A percentile compares a stretch with the other conserved stretches of the same genome.
phyloP scores from a whole-genome alignment of 129 eudicot genomes.

The Gnaphalium uliginosum region DNA sequence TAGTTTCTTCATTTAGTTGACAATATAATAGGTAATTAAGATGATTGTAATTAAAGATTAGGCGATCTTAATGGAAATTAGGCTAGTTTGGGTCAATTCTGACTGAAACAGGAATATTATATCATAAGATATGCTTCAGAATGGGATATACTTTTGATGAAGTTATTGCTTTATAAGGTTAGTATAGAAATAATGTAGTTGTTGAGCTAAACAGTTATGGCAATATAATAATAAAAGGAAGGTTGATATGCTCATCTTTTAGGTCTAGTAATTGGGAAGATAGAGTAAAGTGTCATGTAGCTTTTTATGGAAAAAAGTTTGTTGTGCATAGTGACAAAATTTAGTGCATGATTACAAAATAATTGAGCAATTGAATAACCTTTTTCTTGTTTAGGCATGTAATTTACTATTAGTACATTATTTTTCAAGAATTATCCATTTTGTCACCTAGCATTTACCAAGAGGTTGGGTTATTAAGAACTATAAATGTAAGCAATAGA shows the following conservation, averaged over 20 bases:
- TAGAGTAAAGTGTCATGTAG: slow-evolving; percentile 10
- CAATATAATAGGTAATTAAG: too few species aligned
- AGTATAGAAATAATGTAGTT: slow-evolving; percentile 23
- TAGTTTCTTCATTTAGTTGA: too few species aligned
- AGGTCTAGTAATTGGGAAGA: slow-evolving; percentile 21
- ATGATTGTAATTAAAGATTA: too few species aligned
- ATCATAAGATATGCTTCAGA: neutral
- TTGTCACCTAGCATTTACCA: too few species aligned
- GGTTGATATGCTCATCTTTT: slow-evolving; percentile 16
- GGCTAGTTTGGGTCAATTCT: too few species aligned
- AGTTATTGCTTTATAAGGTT: slow-evolving; percentile 10
- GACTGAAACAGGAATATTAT: neutral
- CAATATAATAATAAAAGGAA: slow-evolving; percentile 15
- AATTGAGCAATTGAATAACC: slow-evolving; percentile 24
- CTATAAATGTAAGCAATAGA: neutral
- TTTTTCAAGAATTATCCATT: too few species aligned
- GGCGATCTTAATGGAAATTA: too few species aligned
- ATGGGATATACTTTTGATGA: slow-evolving; percentile 9
- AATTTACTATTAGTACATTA: neutral
- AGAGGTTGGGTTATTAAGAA: too few species aligned
- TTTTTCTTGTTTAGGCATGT: slow-evolving; percentile 13
- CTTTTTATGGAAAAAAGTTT: slow-evolving; percentile 10
- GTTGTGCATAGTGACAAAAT: slow-evolving; percentile 9
- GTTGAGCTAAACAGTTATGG: slow-evolving; percentile 30
- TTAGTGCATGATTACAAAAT: slow-evolving; percentile 24